Base-by-base conservation (phyloP, 352 stramenopile species). In the Plasmopara muralis region DNA sequence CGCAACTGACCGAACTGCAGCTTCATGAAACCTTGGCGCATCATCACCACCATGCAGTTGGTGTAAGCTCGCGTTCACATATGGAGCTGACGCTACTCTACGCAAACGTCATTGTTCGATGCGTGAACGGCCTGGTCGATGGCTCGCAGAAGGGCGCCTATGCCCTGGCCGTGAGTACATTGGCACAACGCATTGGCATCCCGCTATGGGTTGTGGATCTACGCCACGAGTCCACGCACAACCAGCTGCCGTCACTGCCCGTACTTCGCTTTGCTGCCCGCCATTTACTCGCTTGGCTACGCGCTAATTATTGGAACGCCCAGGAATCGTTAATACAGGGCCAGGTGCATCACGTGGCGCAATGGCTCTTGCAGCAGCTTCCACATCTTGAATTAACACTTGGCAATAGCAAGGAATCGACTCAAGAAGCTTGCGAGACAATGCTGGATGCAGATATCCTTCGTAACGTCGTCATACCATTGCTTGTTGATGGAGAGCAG, bases 201-300 rank as follows among this genome's bases (percentile, higher is more conserved):
- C 92, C 92, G 28, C 63, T 87, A 9, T 98, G 92, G 92, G 77
- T 98, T 52, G 92, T 98, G 25, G 89, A 97, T 47, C 56, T 97
- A 57, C 83, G 92, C 25, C 92, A 98, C 59, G 89, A 97, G 52
- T 89, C 89, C 18, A 94, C 89, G 14, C 92, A 98, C 60, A 97
- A 96, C 67, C 80, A 94, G 45, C 62, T 98, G 40, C 92, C 92
- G n/a, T 87, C 85, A 35, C 62, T 98, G 6, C 70, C 82, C 5
- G 77, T 96, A 33, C 75, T 97, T 14, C 78, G 87, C 28, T 83
- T 97, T 20, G 87, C 86, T 14, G 74, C 87, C 5, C 67, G 82
- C 15, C 92, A 96, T 49, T 60, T 96, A 43, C 66, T 97, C 35
- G 72, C 84, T 34, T 98, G 91, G 73, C 82, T 96, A 51, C 72